phyloP scores from a whole-genome alignment of 805 yeast species.

The Wickerhamiella allomyrinae region DNA sequence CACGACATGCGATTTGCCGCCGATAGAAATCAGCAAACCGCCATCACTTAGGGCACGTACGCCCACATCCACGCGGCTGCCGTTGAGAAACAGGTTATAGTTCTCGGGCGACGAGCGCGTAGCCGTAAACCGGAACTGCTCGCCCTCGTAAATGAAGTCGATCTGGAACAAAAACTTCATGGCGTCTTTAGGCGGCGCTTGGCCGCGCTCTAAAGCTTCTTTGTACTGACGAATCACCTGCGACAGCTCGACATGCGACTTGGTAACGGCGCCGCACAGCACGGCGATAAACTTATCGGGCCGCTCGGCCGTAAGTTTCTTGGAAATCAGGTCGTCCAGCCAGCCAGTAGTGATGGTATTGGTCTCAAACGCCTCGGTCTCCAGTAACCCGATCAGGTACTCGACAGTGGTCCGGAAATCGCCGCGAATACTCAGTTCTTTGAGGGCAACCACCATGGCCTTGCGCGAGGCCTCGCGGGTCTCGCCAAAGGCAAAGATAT shows the following conservation, averaged over 20 bases:
- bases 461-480: slow-evolving; percentile 95
- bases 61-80: slow-evolving; percentile 77
- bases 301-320: slow-evolving; percentile 90
- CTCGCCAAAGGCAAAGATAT: slow-evolving; percentile 97
- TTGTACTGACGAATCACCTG: slow-evolving; percentile 56
- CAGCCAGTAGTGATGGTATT: slow-evolving; percentile 98
- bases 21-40: slow-evolving; percentile 74
- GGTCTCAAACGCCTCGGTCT: slow-evolving; percentile 91
- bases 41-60: slow-evolving; percentile 89
- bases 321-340: slow-evolving; percentile 91
- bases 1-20: slow-evolving; percentile 86
- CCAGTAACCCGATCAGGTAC: slow-evolving; percentile 84
- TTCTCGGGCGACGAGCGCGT: slow-evolving; percentile 79
- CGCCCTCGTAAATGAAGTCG: slow-evolving; percentile 91
- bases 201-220: slow-evolving; percentile 81
- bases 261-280: slow-evolving; percentile 95
- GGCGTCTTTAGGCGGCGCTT: slow-evolving; percentile 70
- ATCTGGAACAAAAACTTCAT: slow-evolving; percentile 81
- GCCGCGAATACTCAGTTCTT: slow-evolving; percentile 93
- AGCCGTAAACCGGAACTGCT: slow-evolving; percentile 86
- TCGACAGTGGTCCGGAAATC: slow-evolving; percentile 98
- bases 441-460: slow-evolving; percentile 97
- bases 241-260: slow-evolving; percentile 70
- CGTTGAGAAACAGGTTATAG: slow-evolving; percentile 84
- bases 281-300: slow-evolving; percentile 88